Evolutionary conservation across 768 basidiomycete species (phyloP).

Genomic region (Astraeus odoratus): DNA sequence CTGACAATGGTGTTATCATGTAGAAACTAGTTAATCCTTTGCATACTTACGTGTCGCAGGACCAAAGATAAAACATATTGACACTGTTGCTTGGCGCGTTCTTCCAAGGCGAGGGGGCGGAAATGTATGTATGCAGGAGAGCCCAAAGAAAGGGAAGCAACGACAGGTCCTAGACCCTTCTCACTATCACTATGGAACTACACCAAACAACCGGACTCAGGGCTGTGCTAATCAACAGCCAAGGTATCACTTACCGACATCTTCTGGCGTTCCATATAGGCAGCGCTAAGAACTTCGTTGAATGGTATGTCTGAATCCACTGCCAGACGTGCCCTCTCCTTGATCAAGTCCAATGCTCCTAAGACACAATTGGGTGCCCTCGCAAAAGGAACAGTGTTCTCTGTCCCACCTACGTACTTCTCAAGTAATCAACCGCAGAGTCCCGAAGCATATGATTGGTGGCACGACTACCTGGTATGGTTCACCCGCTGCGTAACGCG

Average conservation of each 20-base stretch:
- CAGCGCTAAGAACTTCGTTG: constrained; percentile 77
- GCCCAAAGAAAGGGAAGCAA: constrained; percentile 74
- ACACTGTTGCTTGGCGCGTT: constrained; percentile 20
- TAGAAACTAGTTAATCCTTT: neutral
- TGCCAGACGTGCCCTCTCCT: constrained; percentile 43
- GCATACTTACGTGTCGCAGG: constrained; percentile 54
- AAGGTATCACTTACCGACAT: constrained; percentile 55
- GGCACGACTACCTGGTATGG: constrained; percentile 59
- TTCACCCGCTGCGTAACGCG: constrained; percentile 50
- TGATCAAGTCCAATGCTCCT: constrained; percentile 52
- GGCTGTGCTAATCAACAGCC: neutral
- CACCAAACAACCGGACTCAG: constrained; percentile 5
- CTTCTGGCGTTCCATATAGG: constrained; percentile 80
- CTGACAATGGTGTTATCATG: constrained; percentile 29
- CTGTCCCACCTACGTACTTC: constrained; percentile 75
- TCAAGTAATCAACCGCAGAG: constrained; percentile 6
- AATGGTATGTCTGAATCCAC: constrained; percentile 38
- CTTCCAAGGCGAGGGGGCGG: constrained; percentile 39
- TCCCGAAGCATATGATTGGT: neutral
- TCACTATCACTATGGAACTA: constrained; percentile 82
- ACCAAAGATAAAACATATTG: constrained; percentile 45
- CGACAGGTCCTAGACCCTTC: constrained; percentile 59
- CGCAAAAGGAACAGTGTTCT: constrained; percentile 61
- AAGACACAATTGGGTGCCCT: constrained; percentile 52
- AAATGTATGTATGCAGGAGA: constrained; percentile 79